phyloP scores from a whole-genome alignment of 2,329 filamentous ascomycete genomes.

The Didymella arachidicola region DNA sequence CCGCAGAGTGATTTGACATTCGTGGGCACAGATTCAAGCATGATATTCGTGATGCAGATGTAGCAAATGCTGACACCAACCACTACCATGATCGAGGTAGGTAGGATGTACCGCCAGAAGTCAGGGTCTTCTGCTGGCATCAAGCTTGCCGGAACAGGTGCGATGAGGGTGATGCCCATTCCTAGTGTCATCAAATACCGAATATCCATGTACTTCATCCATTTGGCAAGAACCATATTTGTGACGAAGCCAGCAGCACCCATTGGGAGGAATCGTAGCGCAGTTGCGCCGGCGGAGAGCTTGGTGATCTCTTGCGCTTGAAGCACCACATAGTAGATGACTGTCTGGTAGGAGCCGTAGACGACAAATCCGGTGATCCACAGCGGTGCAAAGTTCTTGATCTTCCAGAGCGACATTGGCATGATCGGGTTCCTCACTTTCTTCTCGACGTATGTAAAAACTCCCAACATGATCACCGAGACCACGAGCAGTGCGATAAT shows the following conservation, averaged over 20 bases:
- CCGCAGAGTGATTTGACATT: background rate
- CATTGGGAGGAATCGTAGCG: background rate
- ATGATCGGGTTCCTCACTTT: background rate
- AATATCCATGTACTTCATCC: background rate
- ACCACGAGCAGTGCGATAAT: background rate
- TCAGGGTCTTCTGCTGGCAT: background rate
- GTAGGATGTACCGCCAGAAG: background rate
- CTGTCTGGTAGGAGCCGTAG: background rate
- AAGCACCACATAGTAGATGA: background rate
- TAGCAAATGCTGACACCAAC: background rate
- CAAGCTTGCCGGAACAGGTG: background rate
- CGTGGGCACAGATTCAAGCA: background rate
- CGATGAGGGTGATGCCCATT: background rate
- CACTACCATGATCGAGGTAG: background rate
- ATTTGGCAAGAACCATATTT: background rate
- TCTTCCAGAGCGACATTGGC: background rate
- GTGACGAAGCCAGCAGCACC: background rate
- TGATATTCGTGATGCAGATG: background rate
- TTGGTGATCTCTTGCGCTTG: background rate
- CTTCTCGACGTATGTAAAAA: background rate
- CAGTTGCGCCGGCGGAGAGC: background rate
- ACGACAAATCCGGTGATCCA: background rate
- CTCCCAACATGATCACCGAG: background rate
- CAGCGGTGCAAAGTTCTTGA: background rate
- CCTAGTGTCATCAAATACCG: background rate